A percentile compares a stretch with the other conserved stretches of the same genome.
Conservation (phyloP, 2,329 filamentous ascomycete species). For the Zymoseptoria pseudotritici region DNA sequence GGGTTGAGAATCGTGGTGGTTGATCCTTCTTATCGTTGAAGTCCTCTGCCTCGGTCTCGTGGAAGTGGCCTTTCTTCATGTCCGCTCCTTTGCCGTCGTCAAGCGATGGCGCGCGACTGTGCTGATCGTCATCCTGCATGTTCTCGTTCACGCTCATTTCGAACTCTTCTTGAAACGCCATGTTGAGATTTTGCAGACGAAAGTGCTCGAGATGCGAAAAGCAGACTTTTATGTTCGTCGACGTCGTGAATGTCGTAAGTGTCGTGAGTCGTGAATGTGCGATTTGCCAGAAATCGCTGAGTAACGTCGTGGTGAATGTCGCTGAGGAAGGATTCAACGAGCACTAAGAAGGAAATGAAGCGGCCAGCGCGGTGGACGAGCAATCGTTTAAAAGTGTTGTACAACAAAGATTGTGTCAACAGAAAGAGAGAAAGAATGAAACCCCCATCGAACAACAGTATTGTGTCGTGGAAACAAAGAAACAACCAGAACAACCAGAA, state of each 20-base stretch:
- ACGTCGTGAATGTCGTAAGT: slow-evolving; percentile 12
- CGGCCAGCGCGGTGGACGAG: slow-evolving; percentile 6
- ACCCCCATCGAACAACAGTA: slow-evolving; percentile 8
- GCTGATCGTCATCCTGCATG: slow-evolving; percentile 21
- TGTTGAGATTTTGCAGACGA: slow-evolving; percentile 7
- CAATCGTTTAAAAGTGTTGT: background rate
- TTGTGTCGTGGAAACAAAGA: slow-evolving; percentile 6
- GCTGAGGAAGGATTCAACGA: slow-evolving; percentile 5
- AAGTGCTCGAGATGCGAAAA: background rate
- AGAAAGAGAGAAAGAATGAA: slow-evolving; percentile 10
- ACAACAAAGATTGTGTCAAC: slow-evolving; percentile 3
- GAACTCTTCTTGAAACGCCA: slow-evolving; percentile 26
- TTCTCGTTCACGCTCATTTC: slow-evolving; percentile 28
- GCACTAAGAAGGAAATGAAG: slow-evolving; percentile 1
- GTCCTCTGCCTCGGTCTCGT: slow-evolving; percentile 14
- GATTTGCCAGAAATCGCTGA: slow-evolving; percentile 9
- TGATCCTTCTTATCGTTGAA: slow-evolving; percentile 22
- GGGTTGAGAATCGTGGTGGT: slow-evolving; percentile 28
- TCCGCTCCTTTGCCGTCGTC: slow-evolving; percentile 12
- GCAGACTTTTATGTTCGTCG: slow-evolving; percentile 2
- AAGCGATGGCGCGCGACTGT: slow-evolving; percentile 16
- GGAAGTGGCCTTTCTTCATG: slow-evolving; percentile 6
- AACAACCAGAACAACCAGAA: background rate
- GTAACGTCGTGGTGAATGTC: slow-evolving; percentile 8
- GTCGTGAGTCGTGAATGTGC: background rate